These are phyloP conservation scores for Lactarius akahatsu DNA, from an alignment of 768 basidiomycete genomes.

Conservation along the genomic window DNA sequence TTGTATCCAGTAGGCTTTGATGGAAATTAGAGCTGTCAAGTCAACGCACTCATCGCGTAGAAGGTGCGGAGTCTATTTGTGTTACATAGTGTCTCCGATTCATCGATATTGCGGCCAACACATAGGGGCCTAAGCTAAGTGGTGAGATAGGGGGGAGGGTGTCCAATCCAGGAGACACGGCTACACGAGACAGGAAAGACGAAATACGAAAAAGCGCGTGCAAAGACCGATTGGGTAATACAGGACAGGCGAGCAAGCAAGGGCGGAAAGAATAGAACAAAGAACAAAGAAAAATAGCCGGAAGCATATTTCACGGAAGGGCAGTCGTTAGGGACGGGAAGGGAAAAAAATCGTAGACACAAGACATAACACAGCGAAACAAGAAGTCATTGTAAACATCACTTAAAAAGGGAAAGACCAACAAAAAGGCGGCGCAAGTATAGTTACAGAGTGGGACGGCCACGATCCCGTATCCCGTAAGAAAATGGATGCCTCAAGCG, in stretches of 20 bases:
- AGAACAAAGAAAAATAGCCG: conserved; percentile 16
- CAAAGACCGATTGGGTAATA: conserved; percentile 28
- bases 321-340: conserved; percentile 17
- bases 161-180: conserved; percentile 27
- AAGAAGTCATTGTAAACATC: conserved; percentile 24
- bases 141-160: conserved; percentile 23
- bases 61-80: conserved; percentile 20
- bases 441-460: conserved; percentile 20
- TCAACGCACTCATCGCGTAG: conserved; percentile 7
- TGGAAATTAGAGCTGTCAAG: not conserved
- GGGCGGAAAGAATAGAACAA: conserved; percentile 2
- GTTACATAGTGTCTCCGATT: conserved; percentile 27
- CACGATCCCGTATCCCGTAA: conserved; percentile 14
- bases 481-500: conserved; percentile 4
- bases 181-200: conserved; percentile 24
- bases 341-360: conserved; percentile 12
- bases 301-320: conserved; percentile 26
- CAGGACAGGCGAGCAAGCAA: conserved; percentile 20
- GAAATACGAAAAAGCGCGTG: conserved; percentile 14
- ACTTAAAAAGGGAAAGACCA: conserved; percentile 15
- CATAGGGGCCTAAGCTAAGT: conserved; percentile 12
- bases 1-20: not conserved
- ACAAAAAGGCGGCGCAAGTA: conserved; percentile 20
- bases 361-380: conserved; percentile 27
- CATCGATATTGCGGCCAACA: conserved; percentile 19